Conservation (phyloP, 2,329 filamentous ascomycete genomes). For the Fusarium gaditjirri region DNA sequence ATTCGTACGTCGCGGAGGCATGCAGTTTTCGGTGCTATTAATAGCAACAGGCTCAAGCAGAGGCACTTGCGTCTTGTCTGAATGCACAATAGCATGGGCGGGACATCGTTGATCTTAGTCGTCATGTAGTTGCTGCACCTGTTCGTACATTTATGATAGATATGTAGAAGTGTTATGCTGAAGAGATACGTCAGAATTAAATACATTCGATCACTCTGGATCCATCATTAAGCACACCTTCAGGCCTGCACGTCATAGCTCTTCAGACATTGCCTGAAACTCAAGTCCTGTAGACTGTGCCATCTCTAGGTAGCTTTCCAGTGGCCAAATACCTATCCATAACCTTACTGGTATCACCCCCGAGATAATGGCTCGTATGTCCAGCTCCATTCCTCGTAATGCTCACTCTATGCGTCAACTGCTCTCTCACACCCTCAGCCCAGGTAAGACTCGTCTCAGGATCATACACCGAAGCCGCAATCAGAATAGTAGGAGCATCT, state of each 20-base stretch:
- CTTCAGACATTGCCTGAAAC: too few relatives aligned
- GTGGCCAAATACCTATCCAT: conserved; percentile 36
- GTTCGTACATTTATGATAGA: not conserved
- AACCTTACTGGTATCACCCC: conserved; percentile 35
- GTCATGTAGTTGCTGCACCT: not conserved
- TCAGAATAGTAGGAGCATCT: conserved; percentile 28
- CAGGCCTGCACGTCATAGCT: not conserved
- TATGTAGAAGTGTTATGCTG: not conserved
- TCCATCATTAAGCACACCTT: not conserved
- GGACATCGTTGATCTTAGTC: rapidly evolving
- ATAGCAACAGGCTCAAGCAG: not conserved
- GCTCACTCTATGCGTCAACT: conserved; percentile 36
- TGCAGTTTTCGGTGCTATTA: not conserved
- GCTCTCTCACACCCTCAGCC: conserved; percentile 34
- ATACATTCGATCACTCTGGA: not conserved
- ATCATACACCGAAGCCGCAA: conserved; percentile 34
- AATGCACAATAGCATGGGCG: not conserved
- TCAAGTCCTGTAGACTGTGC: conserved; percentile 32
- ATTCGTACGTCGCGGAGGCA: not conserved
- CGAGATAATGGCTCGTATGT: conserved; percentile 36
- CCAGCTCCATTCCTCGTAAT: conserved; percentile 40
- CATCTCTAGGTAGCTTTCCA: conserved; percentile 38
- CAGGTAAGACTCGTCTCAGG: conserved; percentile 35
- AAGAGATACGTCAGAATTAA: not conserved
- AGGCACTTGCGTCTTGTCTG: not conserved